Base-by-base conservation (phyloP, 371 early-diverging fungal genomes). In the Sporodiniella umbellata region DNA sequence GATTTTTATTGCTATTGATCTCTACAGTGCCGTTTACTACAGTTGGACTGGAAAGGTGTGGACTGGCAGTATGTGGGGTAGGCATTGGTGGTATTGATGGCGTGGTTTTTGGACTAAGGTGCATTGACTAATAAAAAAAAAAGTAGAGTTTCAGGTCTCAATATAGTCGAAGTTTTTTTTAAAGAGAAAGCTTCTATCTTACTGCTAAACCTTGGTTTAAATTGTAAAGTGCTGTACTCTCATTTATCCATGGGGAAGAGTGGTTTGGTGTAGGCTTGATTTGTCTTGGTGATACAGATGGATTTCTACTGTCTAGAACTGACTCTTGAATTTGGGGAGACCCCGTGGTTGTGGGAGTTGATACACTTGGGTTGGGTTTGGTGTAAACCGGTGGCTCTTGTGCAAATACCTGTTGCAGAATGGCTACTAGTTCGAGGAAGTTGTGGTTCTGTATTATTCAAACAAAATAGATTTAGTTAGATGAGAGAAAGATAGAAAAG, bases 1-100 rank as follows among this genome's bases (percentile, higher is more conserved):
- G 39, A 11, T 38, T 57, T 15, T 53, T 22, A 12, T 50, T 33
- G 2, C 44, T 45, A 35, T 10, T 14, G 22, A 23, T 47, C 21
- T 44, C 52, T 12, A n/a, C 38, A 24, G 51, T 28, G 19, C 33
- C 11, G n/a, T 31, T 30, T 42, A 17, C 25, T 48, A 22, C 53
- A 21, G 97, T 95, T 19, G 85, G 89, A 28, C 68, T 89, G 45
- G 96, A 95, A 68, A 87, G n/a, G n/a, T n/a, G n/a, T 19, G 85
- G 89, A 28, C 68, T 89, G 45, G 96, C 94, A 68, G 86, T 88
- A 47, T 89, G 85, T 57, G 78, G 91, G 86, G 79, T 61, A 26
- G 22, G 15, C 25, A 42, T 35, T 30, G 17, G 14, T 23, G 15
- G 18, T 26, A 39, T 15, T 38, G 23, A 26, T 33, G 72, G 65